Percentiles rank a stretch among this genome's conserved stretches.
These are phyloP conservation scores for Thraustotheca clavata DNA, from an alignment of 352 stramenopile species.

Conservation along the genomic window DNA sequence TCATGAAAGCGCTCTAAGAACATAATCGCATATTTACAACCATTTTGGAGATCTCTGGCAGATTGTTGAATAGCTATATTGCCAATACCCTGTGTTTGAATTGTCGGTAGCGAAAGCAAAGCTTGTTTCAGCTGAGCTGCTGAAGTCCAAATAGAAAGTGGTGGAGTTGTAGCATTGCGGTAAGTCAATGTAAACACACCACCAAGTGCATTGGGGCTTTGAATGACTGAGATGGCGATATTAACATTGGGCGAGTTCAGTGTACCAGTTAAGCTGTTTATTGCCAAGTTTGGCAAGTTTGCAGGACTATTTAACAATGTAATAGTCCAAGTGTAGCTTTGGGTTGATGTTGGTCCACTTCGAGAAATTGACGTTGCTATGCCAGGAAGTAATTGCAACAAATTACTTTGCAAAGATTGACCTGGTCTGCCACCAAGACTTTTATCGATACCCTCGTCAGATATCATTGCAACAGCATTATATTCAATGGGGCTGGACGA, in stretches of 20 bases:
- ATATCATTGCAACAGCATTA: slow-evolving; percentile 29
- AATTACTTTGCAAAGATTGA: slow-evolving; percentile 28
- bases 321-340: slow-evolving; percentile 25
- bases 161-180: neutral
- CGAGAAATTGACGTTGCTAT: slow-evolving; percentile 8
- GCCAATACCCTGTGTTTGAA: neutral
- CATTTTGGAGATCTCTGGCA: neutral
- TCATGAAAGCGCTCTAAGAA: slow-evolving; percentile 18
- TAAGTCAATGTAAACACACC: slow-evolving; percentile 25
- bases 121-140: neutral
- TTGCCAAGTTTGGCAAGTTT: slow-evolving; percentile 26
- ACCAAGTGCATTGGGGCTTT: slow-evolving; percentile 22
- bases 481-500: slow-evolving; percentile 25
- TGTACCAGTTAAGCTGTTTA: slow-evolving; percentile 5
- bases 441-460: slow-evolving; percentile 26
- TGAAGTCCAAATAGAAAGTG: neutral
- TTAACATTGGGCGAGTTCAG: neutral
- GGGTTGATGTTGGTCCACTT: neutral
- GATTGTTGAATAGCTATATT: slow-evolving; percentile 22
- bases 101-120: slow-evolving; percentile 14
- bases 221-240: slow-evolving; percentile 5
- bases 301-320: slow-evolving; percentile 27
- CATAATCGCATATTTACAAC: slow-evolving; percentile 20
- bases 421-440: slow-evolving; percentile 26
- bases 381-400: neutral